Percentiles rank a stretch among this genome's conserved stretches.
Conservation (phyloP, 352 stramenopile species). For the Globisporangium emineosum region DNA sequence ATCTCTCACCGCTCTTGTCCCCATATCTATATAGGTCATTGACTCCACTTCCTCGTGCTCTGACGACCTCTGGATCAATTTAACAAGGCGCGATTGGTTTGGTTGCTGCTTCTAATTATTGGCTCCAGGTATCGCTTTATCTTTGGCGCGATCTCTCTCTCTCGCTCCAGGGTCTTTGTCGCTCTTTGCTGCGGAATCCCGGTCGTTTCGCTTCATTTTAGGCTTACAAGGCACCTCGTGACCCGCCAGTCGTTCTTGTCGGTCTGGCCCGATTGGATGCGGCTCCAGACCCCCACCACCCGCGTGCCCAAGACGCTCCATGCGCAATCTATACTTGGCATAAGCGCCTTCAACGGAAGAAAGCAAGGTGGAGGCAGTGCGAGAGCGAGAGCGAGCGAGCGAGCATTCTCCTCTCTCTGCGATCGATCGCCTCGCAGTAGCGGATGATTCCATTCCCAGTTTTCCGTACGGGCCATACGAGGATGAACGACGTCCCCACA, state of each 20-base stretch:
- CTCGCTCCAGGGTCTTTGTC: too few species aligned
- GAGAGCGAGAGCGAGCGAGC: neutral
- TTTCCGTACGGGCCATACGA: slow-evolving; percentile 75
- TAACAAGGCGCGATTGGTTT: neutral
- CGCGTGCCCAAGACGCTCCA: too few species aligned
- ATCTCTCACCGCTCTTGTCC: neutral
- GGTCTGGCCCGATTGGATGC: neutral
- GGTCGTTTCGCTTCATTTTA: neutral
- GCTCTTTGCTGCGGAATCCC: neutral
- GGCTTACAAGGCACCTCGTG: neutral
- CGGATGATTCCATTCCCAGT: slow-evolving; percentile 69
- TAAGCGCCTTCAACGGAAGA: slow-evolving; percentile 1
- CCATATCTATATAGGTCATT: neutral
- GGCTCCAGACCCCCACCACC: too few species aligned
- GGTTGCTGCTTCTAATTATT: neutral
- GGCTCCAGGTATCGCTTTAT: neutral
- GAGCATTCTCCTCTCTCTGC: slow-evolving; percentile 3
- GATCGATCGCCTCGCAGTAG: neutral
- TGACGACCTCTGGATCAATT: neutral
- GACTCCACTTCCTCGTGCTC: neutral
- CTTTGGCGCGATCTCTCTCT: neutral
- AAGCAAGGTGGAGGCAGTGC: neutral
- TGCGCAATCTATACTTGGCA: slow-evolving; percentile 7
- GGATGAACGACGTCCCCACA: slow-evolving; percentile 64
- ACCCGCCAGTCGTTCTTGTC: neutral